Conservation (phyloP, 805 yeast genomes). For the Suhomyces emberorum region DNA sequence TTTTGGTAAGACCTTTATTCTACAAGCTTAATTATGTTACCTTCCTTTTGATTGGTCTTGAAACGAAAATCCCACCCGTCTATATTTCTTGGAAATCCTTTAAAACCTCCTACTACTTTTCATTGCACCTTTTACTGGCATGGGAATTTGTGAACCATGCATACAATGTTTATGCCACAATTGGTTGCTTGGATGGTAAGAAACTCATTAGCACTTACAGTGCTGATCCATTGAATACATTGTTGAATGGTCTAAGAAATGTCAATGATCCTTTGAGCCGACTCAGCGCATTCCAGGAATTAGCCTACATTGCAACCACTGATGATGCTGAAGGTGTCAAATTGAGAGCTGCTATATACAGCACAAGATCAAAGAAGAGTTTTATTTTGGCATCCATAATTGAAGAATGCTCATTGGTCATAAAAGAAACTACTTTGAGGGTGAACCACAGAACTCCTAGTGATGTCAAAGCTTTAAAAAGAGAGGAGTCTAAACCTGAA, state of each 20-base stretch:
- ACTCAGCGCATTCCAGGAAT: constrained; percentile 72
- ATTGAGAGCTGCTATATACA: constrained; percentile 53
- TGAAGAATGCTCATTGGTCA: constrained; percentile 56
- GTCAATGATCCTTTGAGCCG: constrained; percentile 37
- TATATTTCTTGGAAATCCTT: constrained; percentile 29
- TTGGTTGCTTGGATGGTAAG: constrained; percentile 69
- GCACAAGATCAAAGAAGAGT: constrained; percentile 43
- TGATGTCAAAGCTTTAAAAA: constrained; percentile 29
- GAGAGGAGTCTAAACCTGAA: constrained; percentile 7
- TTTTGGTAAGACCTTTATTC: constrained; percentile 38
- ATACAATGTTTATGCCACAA: constrained; percentile 62
- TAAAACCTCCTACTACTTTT: constrained; percentile 26
- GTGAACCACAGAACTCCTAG: constrained; percentile 32
- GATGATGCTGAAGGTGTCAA: constrained; percentile 33
- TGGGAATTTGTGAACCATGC: constrained; percentile 60
- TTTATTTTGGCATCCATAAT: constrained; percentile 57
- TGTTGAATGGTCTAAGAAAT: constrained; percentile 61
- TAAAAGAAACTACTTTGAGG: constrained; percentile 46
- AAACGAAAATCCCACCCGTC: constrained; percentile 40
- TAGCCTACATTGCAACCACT: constrained; percentile 59
- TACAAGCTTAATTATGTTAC: constrained; percentile 34
- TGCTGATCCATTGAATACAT: constrained; percentile 59
- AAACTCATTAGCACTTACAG: constrained; percentile 58
- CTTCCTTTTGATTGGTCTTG: constrained; percentile 31
- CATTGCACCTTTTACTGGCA: constrained; percentile 32